These are phyloP conservation scores for Trebouxia sp. DNA, from an alignment of 139 green algal genomes.

Conservation along the genomic window DNA sequence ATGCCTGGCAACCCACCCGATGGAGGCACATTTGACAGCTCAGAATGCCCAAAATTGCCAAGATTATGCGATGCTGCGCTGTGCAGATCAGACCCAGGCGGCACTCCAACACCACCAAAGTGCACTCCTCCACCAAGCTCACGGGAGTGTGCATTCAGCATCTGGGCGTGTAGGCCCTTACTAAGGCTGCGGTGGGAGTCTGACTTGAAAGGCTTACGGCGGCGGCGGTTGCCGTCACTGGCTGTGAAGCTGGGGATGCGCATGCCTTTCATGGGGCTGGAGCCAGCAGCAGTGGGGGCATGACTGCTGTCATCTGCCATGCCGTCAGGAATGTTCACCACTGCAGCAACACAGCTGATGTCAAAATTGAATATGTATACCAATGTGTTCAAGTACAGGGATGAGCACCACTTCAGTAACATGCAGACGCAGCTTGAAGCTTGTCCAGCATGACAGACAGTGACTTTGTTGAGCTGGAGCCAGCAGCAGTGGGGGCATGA, in stretches of 20 bases:
- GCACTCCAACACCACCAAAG: not conserved
- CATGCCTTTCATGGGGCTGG: not conserved
- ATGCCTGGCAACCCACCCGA: not conserved
- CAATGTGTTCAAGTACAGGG: too few relatives aligned
- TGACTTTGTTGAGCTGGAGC: too few relatives aligned
- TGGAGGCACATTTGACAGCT: not conserved
- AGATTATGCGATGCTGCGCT: too few relatives aligned
- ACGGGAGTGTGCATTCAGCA: not conserved
- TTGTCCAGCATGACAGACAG: too few relatives aligned
- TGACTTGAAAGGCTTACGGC: slow-evolving; percentile 13
- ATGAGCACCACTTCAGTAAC: too few relatives aligned
- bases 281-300: not conserved
- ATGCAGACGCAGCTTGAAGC: too few relatives aligned
- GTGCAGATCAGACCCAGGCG: too few relatives aligned
- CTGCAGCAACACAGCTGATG: too few relatives aligned
- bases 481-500: too few relatives aligned
- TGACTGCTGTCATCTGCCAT: not conserved
- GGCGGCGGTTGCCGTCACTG: slow-evolving; percentile 1
- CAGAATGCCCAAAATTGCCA: too few relatives aligned
- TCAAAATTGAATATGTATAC: too few relatives aligned
- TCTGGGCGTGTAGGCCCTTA: not conserved
- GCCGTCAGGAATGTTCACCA: not conserved
- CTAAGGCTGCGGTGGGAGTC: not conserved
- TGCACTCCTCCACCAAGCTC: not conserved
- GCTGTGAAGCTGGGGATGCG: slow-evolving; percentile 13